Evolutionary conservation across 108 stramenopile genomes (phyloP), one percentile per base, ranked within the genome.

Genomic region (Pseudonitzschia delicatissima): DNA sequence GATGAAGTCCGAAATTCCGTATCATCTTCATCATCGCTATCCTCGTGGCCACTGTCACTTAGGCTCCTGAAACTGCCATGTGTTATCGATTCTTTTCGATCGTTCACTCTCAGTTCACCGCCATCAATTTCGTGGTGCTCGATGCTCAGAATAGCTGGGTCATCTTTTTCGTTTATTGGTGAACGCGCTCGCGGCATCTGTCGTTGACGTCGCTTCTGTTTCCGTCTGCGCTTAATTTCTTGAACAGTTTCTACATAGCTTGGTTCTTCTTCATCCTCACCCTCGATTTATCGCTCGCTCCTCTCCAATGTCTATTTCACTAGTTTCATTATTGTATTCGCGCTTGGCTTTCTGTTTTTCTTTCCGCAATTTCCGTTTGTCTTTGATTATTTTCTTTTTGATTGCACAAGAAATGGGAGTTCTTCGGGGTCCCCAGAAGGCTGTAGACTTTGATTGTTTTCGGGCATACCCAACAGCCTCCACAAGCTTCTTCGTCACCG

Each of bases 341-440:
- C 47, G 13, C 21, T 6, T 48, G 6, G n/a, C 47, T 48, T 45
- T 45, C 18, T 45, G 45, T 15, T 48, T 48, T 21, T 48, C 20
- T 7, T 48, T 48, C 7, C 23, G 20, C 6, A 48, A 6, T 48
- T 48, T 48, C 20, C 47, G 47, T 48, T 48, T 48, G 47, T 48
- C 47, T 48, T 48, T 48, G 20, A 48, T 48, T 18, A 48, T 48
- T 21, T 48, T 48, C 47, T 48, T 48, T 48, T 48, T 48, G 47
- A 48, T 48, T 18, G 47, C 47, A 21, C 47, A 48, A 7, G 21
- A 23, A 23, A 48, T 48, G 21, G 47, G 47, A 23, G 47, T 48
- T 23, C 47, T 48, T 21, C 47, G 20, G 21, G 47, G 47, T 21
- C 47, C 47, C 47, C 47, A 48, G 7, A 48, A 48, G 9, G 47